Conservation (phyloP, 164 flowering plant genomes). For the Houttuynia cordata region DNA sequence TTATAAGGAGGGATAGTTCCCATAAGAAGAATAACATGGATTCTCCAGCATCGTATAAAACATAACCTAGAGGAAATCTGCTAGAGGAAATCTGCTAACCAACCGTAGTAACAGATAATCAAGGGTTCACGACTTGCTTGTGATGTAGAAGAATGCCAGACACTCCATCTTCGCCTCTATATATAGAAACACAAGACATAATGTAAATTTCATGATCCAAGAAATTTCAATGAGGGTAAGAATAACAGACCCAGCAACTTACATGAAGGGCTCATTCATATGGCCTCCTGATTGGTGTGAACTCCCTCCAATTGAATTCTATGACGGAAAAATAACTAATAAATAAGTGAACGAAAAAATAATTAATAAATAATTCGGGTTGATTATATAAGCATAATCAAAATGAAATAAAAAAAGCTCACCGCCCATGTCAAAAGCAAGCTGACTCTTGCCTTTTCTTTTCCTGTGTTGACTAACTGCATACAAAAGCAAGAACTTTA, state of each 20-base stretch:
- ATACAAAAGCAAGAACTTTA: background rate
- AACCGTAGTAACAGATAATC: constrained; percentile 35
- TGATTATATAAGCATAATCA: background rate
- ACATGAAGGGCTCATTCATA: constrained; percentile 85
- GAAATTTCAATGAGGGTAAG: background rate
- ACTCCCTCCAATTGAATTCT: constrained; percentile 90
- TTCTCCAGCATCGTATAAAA: constrained; percentile 14
- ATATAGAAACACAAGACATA: constrained; percentile 9
- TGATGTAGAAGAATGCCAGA: constrained; percentile 96
- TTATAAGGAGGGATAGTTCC: background rate
- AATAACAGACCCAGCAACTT: constrained; percentile 14
- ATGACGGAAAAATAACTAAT: constrained; percentile 5
- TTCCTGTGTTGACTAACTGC: constrained; percentile 89
- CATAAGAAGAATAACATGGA: background rate
- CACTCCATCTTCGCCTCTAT: constrained; percentile 83
- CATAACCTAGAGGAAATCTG: constrained; percentile 26
- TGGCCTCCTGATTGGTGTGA: constrained; percentile 84
- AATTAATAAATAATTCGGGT: background rate
- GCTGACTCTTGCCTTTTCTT: constrained; percentile 84
- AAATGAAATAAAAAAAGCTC: constrained; percentile 18
- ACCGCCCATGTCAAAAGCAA: constrained; percentile 97
- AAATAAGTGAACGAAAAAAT: background rate
- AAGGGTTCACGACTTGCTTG: constrained; percentile 79
- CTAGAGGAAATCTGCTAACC: constrained; percentile 49
- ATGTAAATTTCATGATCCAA: background rate